Evolutionary conservation across 2,329 filamentous ascomycete species (phyloP).

Genomic region (Verticillium zaregamsianum): DNA sequence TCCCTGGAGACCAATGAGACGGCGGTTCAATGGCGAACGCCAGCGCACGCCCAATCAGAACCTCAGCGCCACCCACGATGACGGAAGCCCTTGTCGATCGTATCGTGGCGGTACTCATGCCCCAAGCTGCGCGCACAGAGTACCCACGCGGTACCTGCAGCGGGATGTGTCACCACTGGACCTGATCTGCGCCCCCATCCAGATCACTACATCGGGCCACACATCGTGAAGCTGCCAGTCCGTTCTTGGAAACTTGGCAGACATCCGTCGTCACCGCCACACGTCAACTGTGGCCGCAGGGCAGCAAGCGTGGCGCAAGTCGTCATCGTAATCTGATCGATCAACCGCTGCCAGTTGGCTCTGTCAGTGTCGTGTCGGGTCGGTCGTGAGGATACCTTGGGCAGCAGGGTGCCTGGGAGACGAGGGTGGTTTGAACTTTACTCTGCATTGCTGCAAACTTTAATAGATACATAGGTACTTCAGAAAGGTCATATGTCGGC

Average conservation of each 20-base stretch:
- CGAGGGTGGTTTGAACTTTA: no score
- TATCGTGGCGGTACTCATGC: not conserved
- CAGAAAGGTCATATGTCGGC: no score
- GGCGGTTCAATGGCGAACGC: not conserved
- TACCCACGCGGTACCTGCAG: not conserved
- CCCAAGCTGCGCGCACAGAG: not conserved
- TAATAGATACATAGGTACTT: no score
- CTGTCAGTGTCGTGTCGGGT: no score
- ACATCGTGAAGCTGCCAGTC: not conserved
- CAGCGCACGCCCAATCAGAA: not conserved
- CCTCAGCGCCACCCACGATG: not conserved
- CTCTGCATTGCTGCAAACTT: no score
- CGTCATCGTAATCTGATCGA: not conserved
- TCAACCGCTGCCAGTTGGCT: not conserved
- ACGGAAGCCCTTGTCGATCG: not conserved
- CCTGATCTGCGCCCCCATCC: not conserved
- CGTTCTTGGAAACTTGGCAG: not conserved
- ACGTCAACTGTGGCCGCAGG: not conserved
- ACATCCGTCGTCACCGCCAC: not conserved
- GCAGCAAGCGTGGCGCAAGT: not conserved
- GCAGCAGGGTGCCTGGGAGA: no score
- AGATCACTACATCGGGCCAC: not conserved
- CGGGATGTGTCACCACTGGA: not conserved
- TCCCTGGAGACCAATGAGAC: not conserved
- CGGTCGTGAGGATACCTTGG: no score